Evolutionary conservation across 2,329 filamentous ascomycete genomes (phyloP), one percentile per base, ranked within the genome.

Genomic region (Epichloe amarillans): DNA sequence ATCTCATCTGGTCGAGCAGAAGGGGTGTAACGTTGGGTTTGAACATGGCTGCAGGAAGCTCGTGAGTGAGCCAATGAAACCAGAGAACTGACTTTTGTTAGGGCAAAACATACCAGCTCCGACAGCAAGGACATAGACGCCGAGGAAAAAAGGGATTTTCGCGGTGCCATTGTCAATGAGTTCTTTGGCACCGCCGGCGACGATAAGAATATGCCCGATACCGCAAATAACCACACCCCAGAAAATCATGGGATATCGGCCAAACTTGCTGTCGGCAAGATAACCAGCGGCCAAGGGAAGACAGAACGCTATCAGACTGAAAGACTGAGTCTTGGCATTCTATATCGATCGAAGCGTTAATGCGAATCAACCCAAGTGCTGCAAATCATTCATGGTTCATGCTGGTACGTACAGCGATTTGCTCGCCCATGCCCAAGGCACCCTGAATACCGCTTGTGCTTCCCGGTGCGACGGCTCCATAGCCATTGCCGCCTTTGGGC

Each of bases 21-120:
- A 84, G 67, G 0, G 82, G 81, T 0, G 81, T 79, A 38, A 89
- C 81, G 55, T 87, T 88, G 39, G 82, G 69, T 69, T 89, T 89
- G 73, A 88, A 87, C 66, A 72, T 71, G 54, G 68, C 53, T 55
- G 26, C 7, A 23, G 39, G 23, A 8, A 30, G 19, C n/a, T 3
- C 30, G 36, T 43, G 5, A 30, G 21, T 21, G 5, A 17, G 23
- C 11, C 12, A n/a, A 30, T 33, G 19, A 30, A 15, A 15, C 3
- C 11, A 15, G 21, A 15, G 21, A 2, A 7, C 2, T n/a, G 15
- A n/a, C 10, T 17, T 17, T 30, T 8, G 26, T 3, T 1, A 33
- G 15, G 26, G 12, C n/a, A 10, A 2, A 4, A 51, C 53, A n/a
- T 45, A 55, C 53, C 84, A 7, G 83, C 84, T 46, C 84, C 84